phyloP scores from a whole-genome alignment of 371 early-diverging fungal species.

The Blakeslea trispora region DNA sequence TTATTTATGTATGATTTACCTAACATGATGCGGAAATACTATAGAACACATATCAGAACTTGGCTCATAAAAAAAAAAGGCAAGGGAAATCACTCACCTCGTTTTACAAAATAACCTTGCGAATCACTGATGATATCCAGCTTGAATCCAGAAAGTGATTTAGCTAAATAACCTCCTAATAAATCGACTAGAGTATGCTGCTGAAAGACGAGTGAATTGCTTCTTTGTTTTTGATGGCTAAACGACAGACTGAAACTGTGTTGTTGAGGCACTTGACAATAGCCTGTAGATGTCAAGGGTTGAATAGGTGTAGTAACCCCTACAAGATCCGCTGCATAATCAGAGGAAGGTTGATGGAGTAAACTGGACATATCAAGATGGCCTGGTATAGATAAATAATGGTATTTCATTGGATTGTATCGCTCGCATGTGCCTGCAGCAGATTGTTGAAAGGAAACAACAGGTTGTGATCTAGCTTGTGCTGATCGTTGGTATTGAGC shows the following conservation, averaged over 20 bases:
- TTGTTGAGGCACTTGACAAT: conserved; percentile 28
- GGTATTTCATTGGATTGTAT: conserved; percentile 8
- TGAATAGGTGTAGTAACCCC: conserved; percentile 12
- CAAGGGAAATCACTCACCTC: conserved; percentile 48
- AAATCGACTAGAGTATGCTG: conserved; percentile 30
- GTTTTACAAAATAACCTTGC: conserved; percentile 43
- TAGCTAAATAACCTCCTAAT: conserved; percentile 50
- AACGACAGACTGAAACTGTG: conserved; percentile 33
- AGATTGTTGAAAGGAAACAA: conserved; percentile 4
- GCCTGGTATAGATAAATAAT: conserved; percentile 16
- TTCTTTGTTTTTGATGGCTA: conserved; percentile 15
- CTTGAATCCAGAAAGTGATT: conserved; percentile 50
- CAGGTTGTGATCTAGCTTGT: background rate
- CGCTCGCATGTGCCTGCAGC: conserved; percentile 17
- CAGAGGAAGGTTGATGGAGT: conserved; percentile 29
- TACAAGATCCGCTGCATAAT: conserved; percentile 38
- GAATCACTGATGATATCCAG: conserved; percentile 38
- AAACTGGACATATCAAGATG: conserved; percentile 33
- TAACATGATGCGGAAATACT: conserved; percentile 1
- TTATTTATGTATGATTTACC: conserved; percentile 8
- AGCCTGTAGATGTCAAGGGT: conserved; percentile 21
- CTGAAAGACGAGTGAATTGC: background rate
- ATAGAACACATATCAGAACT: too few relatives aligned
- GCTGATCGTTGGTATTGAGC: conserved; percentile 15
- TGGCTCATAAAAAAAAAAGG: too few relatives aligned